Percentiles rank a stretch among this genome's conserved stretches.
phyloP scores from a whole-genome alignment of 2,329 filamentous ascomycete species.

The Coniochaeta ligniaria region DNA sequence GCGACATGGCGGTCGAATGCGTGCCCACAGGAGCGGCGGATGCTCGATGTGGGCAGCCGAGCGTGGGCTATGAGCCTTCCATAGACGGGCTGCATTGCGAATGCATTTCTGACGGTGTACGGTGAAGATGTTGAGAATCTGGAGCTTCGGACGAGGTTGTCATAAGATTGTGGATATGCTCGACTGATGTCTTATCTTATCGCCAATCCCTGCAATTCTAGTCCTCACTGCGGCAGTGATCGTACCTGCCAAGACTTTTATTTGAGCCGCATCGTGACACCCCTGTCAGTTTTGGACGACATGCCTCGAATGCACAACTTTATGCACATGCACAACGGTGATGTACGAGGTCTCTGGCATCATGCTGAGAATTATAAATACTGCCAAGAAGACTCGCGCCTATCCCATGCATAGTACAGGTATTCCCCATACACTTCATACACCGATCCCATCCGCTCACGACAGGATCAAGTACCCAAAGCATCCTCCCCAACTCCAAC shows the following conservation, averaged over 20 bases:
- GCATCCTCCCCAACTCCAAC: not conserved
- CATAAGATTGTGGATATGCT: not conserved
- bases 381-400: not conserved
- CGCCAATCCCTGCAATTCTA: not conserved
- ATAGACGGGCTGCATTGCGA: slow-evolving; percentile 18
- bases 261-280: not conserved
- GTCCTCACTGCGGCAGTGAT: no score
- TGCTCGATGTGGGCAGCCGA: slow-evolving; percentile 12
- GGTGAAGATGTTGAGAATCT: not conserved
- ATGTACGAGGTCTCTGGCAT: not conserved
- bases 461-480: not conserved
- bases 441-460: not conserved
- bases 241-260: not conserved
- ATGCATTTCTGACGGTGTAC: slow-evolving; percentile 12
- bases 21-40: not conserved
- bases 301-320: not conserved
- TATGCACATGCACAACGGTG: not conserved
- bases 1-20: not conserved
- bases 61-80: slow-evolving; percentile 18
- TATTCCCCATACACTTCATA: not conserved
- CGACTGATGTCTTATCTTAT: not conserved
- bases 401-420: not conserved
- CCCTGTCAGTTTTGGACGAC: not conserved
- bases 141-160: not conserved
- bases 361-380: not conserved